Conservation (phyloP, 1,284 basidiomycete genomes). For the Ceratobasidium theobromae region DNA sequence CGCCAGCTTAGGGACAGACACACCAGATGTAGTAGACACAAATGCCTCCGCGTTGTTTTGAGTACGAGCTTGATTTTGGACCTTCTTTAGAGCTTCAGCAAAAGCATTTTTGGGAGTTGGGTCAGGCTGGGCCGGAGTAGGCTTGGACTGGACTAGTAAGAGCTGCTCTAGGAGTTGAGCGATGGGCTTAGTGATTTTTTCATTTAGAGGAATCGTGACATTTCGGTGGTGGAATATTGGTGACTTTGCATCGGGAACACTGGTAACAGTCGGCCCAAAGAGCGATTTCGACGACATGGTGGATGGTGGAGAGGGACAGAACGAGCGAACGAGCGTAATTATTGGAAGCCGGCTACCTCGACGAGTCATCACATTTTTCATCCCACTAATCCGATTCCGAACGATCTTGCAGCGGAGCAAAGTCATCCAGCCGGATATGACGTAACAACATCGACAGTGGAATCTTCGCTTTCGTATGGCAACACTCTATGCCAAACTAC, state of each 20-base stretch:
- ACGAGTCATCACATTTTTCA: conserved; percentile 15
- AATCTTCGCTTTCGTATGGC: too few species aligned
- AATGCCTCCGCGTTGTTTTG: conserved; percentile 26
- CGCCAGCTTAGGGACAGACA: neutral
- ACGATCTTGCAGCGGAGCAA: conserved; percentile 30
- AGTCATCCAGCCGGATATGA: conserved; percentile 13
- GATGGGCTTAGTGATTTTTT: conserved; percentile 9
- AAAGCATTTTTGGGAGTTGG: conserved; percentile 4
- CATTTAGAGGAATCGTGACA: conserved; percentile 14
- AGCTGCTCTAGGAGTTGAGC: conserved; percentile 30
- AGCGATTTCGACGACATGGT: conserved; percentile 13
- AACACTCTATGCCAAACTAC: too few species aligned
- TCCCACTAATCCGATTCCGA: neutral
- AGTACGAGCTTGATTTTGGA: conserved; percentile 28
- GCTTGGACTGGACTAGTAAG: conserved; percentile 6
- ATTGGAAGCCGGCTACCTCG: conserved; percentile 3
- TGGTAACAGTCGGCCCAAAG: conserved; percentile 29
- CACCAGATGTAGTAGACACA: conserved; percentile 18
- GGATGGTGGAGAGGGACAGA: neutral
- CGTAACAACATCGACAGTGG: neutral
- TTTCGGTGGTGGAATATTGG: neutral
- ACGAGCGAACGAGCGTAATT: neutral
- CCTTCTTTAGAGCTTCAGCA: conserved; percentile 15
- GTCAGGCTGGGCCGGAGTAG: neutral
- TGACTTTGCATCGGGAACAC: neutral